These are phyloP conservation scores for Pythium myriotylum DNA, from an alignment of 352 stramenopile species.

Conservation along the genomic window DNA sequence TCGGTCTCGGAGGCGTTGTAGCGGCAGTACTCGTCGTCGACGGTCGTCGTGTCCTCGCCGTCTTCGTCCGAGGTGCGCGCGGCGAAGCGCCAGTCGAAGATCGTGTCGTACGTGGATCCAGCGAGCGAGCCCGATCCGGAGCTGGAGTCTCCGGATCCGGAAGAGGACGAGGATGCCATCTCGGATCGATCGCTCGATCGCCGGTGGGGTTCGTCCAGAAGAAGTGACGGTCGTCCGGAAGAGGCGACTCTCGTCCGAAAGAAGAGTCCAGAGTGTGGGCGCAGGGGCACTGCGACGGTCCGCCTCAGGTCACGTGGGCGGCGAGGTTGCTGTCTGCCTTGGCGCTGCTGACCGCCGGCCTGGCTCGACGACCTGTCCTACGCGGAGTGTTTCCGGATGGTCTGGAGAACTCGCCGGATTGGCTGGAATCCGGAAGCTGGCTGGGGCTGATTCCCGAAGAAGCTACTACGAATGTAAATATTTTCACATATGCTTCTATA, in stretches of 20 bases:
- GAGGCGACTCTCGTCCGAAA: not conserved
- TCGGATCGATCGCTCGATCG: too few species aligned
- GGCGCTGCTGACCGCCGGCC: not conserved
- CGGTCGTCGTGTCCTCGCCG: not conserved
- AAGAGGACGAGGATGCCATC: not conserved
- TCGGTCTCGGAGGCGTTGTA: conserved; percentile 12
- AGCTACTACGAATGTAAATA: not conserved
- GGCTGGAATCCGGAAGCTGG: not conserved
- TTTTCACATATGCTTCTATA: too few species aligned
- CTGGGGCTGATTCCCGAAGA: not conserved
- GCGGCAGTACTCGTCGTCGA: conserved; percentile 16
- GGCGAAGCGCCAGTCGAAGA: not conserved
- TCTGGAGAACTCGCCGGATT: too few species aligned
- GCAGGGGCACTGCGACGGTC: too few species aligned
- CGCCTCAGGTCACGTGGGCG: too few species aligned
- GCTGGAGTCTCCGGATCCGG: not conserved
- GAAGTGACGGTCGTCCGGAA: not conserved
- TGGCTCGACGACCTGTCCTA: too few species aligned
- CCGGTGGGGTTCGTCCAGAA: too few species aligned
- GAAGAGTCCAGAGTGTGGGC: not conserved
- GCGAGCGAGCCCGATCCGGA: not conserved
- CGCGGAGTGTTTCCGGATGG: too few species aligned
- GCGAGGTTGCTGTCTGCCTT: not conserved
- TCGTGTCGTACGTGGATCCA: conserved; percentile 5
- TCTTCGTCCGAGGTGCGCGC: not conserved